Base-by-base conservation (phyloP, 169 alveolate species). In the Toxoplasma gondii region DNA sequence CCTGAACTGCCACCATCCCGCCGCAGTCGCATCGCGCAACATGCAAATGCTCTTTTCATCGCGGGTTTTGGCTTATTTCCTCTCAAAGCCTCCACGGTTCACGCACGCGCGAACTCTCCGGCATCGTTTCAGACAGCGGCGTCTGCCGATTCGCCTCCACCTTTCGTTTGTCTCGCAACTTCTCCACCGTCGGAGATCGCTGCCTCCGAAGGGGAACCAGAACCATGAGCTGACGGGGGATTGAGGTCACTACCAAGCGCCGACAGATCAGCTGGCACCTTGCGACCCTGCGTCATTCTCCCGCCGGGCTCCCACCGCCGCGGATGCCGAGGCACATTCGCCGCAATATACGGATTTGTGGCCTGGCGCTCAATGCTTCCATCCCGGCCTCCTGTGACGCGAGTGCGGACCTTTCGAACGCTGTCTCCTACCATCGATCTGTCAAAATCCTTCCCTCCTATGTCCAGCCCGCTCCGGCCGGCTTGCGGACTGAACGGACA, bases 321-420 rank as follows among this genome's bases (percentile, higher is more conserved):
- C 54, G 90, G 90, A 38, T 38, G 31, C 69, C 90, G 53, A 17
- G 90, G 90, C 53, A 82, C 64, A 43, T 86, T 86, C 43, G 70
- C 92, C 29, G 80, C 92, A 2, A 86, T 86, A 70, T 86, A 86
- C 22, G 92, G 92, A 53, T 86, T n/a, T 29, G 92, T 86, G 17
- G 92, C 81, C 34, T 86, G 58, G 4, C 92, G 39, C 45, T 86
- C 92, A n/a, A 17, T 38, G 49, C 92, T 86, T 17, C 80, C 92
- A 10, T 44, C 92, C 49, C 92, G 39, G 19, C 92, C 92, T 4
- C 92, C 92, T 34, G 81, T 86, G 49, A 86, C 92, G 43, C 92
- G 92, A 19, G 58, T 53, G 24, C 92, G 39, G 36, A 86, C 36
- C 92, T 86, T 86, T 1, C 64, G 53, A 27, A 82, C 64, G n/a